phyloP scores from a whole-genome alignment of 2,329 filamentous ascomycete species.

The Aspergillus sp. region DNA sequence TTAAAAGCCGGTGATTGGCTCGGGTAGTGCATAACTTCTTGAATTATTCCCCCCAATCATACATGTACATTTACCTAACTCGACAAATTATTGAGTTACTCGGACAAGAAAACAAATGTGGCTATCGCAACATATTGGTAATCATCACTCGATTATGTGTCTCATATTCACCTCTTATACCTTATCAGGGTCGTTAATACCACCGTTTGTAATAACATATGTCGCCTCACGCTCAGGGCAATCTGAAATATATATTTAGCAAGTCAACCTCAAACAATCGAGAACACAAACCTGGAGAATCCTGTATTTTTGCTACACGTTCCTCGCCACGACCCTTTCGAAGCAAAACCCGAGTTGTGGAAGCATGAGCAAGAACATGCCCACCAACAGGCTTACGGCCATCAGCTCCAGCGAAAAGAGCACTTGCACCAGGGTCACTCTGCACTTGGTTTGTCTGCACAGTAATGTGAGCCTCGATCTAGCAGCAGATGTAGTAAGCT shows the following conservation, averaged over 20 bases:
- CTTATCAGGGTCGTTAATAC: constrained; percentile 68
- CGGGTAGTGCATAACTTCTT: background rate
- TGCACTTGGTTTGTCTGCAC: constrained; percentile 68
- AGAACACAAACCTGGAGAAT: constrained; percentile 58
- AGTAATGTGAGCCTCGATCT: background rate
- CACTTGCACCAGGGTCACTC: constrained; percentile 67
- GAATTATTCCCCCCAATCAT: background rate
- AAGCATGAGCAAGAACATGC: constrained; percentile 69
- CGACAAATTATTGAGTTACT: background rate
- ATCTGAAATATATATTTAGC: constrained; percentile 44
- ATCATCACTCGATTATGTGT: background rate
- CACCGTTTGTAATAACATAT: constrained; percentile 69
- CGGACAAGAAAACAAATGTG: background rate
- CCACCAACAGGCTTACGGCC: constrained; percentile 67
- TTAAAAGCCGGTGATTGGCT: constrained; percentile 3
- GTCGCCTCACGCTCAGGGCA: constrained; percentile 69
- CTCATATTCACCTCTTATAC: constrained; percentile 34
- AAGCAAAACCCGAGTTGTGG: constrained; percentile 64
- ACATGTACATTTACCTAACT: background rate
- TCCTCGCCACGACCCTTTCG: constrained; percentile 70
- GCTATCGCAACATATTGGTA: background rate
- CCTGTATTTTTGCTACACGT: constrained; percentile 67
- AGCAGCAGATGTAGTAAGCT: constrained; percentile 2
- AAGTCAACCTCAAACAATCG: constrained; percentile 6
- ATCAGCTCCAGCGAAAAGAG: constrained; percentile 66